phyloP scores from a whole-genome alignment of 2,329 filamentous ascomycete genomes.

The Cytospora piceae region DNA sequence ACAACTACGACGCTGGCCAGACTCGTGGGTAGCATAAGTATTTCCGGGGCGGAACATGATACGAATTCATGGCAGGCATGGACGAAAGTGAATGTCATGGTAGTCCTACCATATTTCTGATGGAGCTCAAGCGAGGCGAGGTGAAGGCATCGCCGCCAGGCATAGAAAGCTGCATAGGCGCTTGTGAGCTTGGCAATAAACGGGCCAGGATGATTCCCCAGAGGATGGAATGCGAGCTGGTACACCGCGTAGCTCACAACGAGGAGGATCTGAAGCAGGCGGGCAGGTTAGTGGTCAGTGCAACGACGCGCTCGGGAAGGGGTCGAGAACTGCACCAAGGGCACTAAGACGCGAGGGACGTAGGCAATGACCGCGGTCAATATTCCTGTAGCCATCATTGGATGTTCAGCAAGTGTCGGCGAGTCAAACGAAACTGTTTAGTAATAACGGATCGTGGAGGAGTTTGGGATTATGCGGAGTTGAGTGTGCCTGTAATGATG shows the following conservation, averaged over 20 bases:
- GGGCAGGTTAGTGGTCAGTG: not conserved
- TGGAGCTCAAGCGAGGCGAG: not conserved
- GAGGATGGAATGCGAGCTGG: slow-evolving; percentile 3
- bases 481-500: too few relatives aligned
- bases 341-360: not conserved
- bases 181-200: not conserved
- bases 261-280: not conserved
- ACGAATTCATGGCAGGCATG: too few relatives aligned
- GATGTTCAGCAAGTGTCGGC: not conserved
- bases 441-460: too few relatives aligned
- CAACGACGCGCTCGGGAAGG: too few relatives aligned
- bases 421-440: not conserved
- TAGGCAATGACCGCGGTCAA: not conserved
- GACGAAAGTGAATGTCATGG: not conserved
- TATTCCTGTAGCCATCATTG: not conserved
- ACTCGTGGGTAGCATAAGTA: not conserved
- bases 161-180: not conserved
- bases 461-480: too few relatives aligned
- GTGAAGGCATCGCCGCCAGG: not conserved
- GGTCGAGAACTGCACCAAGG: not conserved
- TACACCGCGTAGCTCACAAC: not conserved
- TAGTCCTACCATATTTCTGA: not conserved
- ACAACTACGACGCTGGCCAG: too few relatives aligned
- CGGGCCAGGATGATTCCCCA: not conserved
- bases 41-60: not conserved